Base-by-base conservation (phyloP, 768 basidiomycete genomes). In the Auriscalpium vulgare region DNA sequence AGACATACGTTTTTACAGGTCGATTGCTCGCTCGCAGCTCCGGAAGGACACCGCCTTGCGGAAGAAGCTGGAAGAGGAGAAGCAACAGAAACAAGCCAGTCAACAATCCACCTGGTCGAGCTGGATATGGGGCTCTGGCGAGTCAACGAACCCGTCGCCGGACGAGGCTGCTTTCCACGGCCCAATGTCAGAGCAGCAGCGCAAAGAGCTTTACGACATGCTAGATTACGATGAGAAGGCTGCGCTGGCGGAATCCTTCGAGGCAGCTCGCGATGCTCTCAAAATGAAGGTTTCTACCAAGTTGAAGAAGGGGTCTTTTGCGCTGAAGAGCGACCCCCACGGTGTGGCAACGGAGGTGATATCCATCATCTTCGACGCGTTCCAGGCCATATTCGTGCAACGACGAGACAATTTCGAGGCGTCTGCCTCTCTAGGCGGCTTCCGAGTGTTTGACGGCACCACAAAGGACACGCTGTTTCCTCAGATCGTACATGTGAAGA, bases 1-100 rank as follows among this genome's bases (percentile, higher is more conserved):
- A 68, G 97, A 98, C 65, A 85, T 99, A 51, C 86, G 95, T 4
- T 97, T 97, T 72, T 99, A 98, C 72, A 84, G 97, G 36, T 97
- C 94, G 4, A 91, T 98, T 58, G 91, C 93, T 0, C 85, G 91
- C 29, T 92, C 92, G 2, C 84, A 84, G 60, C 75, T 95, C 14
- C 84, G 87, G 63, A 93, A 97, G 68, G 93, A 98, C 63, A 76
- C 82, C 19, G 89, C 83, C 2, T 72, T 86, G 37, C 73, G 76
- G 49, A 79, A 80, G 62, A 84, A 83, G 64, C 69, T 79, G 43
- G 78, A 91, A 53, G 87, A 90, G 64, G 84, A 84, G 51, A 81
- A 84, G 64, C 78, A 78, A 66, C 76, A 78, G 55, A 75, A 78
- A 56, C 71, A 77, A 59, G 75, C 80, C 56, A 55, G 71, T 21